Evolutionary conservation across 257 asterid species (phyloP).

Genomic region (Solanum gracilifrons): DNA sequence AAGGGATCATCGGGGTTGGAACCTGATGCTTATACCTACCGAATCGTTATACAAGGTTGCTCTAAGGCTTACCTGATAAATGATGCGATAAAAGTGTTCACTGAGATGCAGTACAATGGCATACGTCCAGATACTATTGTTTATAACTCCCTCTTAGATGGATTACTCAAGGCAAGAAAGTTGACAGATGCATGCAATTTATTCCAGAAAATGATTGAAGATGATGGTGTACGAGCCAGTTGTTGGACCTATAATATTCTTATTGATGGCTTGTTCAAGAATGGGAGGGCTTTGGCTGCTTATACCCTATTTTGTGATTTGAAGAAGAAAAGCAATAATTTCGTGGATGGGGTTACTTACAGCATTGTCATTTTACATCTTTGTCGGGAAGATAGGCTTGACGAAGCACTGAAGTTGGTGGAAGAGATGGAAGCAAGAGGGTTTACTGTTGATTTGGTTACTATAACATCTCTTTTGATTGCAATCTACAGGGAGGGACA

Average conservation of each 20-base stretch:
- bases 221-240: constrained; percentile 65
- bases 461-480: constrained; percentile 61
- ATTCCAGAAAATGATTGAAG: constrained; percentile 82
- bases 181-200: constrained; percentile 70
- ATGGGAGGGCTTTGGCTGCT: constrained; percentile 80
- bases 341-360: constrained; percentile 64
- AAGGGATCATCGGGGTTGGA: constrained; percentile 77
- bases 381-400: constrained; percentile 51
- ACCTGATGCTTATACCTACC: constrained; percentile 76
- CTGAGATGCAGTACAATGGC: constrained; percentile 69
- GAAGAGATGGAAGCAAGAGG: constrained; percentile 93
- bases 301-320: constrained; percentile 69
- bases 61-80: constrained; percentile 52
- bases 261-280: constrained; percentile 72
- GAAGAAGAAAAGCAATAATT: constrained; percentile 66
- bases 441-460: constrained; percentile 68
- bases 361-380: constrained; percentile 69
- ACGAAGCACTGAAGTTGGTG: constrained; percentile 66
- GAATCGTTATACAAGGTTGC: constrained; percentile 79
- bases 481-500: constrained; percentile 52
- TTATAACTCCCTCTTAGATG: constrained; percentile 79
- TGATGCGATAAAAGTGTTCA: constrained; percentile 58
- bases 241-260: constrained; percentile 89
- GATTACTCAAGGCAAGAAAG: constrained; percentile 73
- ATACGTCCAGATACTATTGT: constrained; percentile 50